phyloP scores from a whole-genome alignment of 2,329 filamentous ascomycete genomes.

The Pyrenochaeta sp. region DNA sequence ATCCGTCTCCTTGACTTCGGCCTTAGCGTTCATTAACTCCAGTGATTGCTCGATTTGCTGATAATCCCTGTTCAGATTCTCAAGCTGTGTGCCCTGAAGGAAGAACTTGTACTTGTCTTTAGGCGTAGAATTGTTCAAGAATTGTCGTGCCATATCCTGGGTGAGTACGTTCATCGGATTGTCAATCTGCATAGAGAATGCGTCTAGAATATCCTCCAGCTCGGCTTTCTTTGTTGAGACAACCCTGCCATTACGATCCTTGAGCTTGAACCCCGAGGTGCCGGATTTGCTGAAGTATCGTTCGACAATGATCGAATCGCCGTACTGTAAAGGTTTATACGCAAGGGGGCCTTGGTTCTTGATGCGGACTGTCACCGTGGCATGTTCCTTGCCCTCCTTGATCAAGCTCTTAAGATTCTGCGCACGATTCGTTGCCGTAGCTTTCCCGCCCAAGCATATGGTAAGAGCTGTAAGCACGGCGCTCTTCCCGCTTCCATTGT shows the following conservation, averaged over 20 bases:
- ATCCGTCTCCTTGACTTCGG: slow-evolving; percentile 69
- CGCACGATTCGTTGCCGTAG: slow-evolving; percentile 89
- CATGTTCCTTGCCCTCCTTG: slow-evolving; percentile 80
- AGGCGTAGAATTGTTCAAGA: slow-evolving; percentile 84
- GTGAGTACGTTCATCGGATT: slow-evolving; percentile 96
- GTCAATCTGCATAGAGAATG: slow-evolving; percentile 91
- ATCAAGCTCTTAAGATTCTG: slow-evolving; percentile 89
- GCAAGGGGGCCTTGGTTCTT: slow-evolving; percentile 90
- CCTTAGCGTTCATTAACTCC: slow-evolving; percentile 73
- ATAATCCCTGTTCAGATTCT: slow-evolving; percentile 92
- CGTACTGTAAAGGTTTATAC: slow-evolving; percentile 83
- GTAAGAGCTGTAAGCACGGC: slow-evolving; percentile 93
- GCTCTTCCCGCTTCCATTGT: slow-evolving; percentile 98
- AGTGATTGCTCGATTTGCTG: slow-evolving; percentile 80
- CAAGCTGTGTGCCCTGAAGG: slow-evolving; percentile 90
- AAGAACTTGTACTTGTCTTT: slow-evolving; percentile 96
- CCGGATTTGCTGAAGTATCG: slow-evolving; percentile 82
- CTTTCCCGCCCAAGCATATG: slow-evolving; percentile 93
- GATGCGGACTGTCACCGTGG: slow-evolving; percentile 80
- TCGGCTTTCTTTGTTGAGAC: slow-evolving; percentile 86
- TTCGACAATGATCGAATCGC: slow-evolving; percentile 87
- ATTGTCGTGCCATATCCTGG: slow-evolving; percentile 93
- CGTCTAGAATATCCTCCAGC: slow-evolving; percentile 91
- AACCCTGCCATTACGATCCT: slow-evolving; percentile 72
- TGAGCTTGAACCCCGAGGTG: slow-evolving; percentile 85